A percentile compares a stretch with the other conserved stretches of the same genome.
Conservation (phyloP, 257 asterid species). For the Salvia splendens region DNA sequence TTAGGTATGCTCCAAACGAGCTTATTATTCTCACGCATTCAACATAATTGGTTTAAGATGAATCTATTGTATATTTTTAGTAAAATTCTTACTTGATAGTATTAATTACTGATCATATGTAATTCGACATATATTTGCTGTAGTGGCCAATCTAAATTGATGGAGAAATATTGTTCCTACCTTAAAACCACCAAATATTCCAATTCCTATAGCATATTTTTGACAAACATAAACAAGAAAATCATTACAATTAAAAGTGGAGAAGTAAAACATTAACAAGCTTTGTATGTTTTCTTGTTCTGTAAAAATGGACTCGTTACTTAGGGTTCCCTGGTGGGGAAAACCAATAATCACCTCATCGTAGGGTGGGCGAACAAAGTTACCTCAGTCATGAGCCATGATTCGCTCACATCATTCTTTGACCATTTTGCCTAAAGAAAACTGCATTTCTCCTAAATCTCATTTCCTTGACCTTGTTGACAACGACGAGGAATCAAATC, state of each 20-base stretch:
- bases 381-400: constrained; percentile 10
- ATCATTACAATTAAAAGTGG: constrained; percentile 17
- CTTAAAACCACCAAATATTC: too few relatives aligned
- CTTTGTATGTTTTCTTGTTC: constrained; percentile 10
- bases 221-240: constrained; percentile 16
- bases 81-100: too few relatives aligned
- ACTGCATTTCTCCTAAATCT: neutral
- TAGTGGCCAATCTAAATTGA: too few relatives aligned
- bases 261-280: constrained; percentile 20
- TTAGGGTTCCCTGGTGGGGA: constrained; percentile 22
- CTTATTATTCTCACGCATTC: too few relatives aligned
- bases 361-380: constrained; percentile 11
- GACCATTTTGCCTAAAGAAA: constrained; percentile 25
- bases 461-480: neutral
- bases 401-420: constrained; percentile 15
- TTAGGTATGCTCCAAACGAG: too few relatives aligned
- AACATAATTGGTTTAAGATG: too few relatives aligned
- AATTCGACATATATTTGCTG: too few relatives aligned
- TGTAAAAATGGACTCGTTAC: constrained; percentile 16
- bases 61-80: too few relatives aligned
- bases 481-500: neutral
- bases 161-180: too few relatives aligned
- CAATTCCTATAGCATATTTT: neutral
- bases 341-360: constrained; percentile 28
- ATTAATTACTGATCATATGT: too few relatives aligned